phyloP scores from a whole-genome alignment of 1,139 yeast genomes.

The Hyphopichia pseudoburtonii region DNA sequence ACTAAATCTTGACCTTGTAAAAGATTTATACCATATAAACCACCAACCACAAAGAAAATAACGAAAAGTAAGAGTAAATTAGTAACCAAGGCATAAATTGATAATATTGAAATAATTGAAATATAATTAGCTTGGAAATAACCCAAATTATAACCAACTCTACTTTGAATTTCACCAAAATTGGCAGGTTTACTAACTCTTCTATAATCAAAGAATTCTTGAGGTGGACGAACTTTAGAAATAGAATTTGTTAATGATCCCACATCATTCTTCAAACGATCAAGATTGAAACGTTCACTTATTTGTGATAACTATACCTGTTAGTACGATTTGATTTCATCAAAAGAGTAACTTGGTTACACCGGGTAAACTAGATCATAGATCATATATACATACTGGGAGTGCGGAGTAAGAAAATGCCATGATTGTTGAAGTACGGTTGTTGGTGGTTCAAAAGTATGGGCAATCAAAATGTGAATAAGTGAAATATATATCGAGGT shows the following conservation, averaged over 20 bases:
- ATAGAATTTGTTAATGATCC: conserved; percentile 57
- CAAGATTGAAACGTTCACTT: conserved; percentile 52
- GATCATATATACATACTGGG: conserved; percentile 21
- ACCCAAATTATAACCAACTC: conserved; percentile 82
- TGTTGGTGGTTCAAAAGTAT: not conserved
- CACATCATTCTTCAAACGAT: conserved; percentile 45
- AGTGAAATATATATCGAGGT: too few relatives aligned
- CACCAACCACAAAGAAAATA: conserved; percentile 62
- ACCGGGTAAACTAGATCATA: too few relatives aligned
- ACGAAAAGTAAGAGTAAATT: conserved; percentile 84
- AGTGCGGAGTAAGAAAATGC: conserved; percentile 15
- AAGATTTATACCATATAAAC: conserved; percentile 74
- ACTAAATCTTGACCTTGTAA: conserved; percentile 81
- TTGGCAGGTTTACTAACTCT: conserved; percentile 88
- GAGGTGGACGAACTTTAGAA: conserved; percentile 80
- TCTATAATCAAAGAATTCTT: conserved; percentile 89
- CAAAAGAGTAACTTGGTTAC: too few relatives aligned
- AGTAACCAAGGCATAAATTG: conserved; percentile 63
- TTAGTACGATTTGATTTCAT: too few relatives aligned
- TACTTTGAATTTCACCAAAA: conserved; percentile 84
- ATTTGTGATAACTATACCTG: conserved; percentile 36
- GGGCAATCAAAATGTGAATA: too few relatives aligned
- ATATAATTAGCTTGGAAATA: conserved; percentile 89
- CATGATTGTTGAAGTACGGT: conserved; percentile 5
- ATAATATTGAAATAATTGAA: conserved; percentile 66